A percentile compares a stretch with the other conserved stretches of the same genome.
These are phyloP conservation scores for Cutaneotrichosporon sp. DNA, from an alignment of 1,284 basidiomycete genomes.

Conservation along the genomic window DNA sequence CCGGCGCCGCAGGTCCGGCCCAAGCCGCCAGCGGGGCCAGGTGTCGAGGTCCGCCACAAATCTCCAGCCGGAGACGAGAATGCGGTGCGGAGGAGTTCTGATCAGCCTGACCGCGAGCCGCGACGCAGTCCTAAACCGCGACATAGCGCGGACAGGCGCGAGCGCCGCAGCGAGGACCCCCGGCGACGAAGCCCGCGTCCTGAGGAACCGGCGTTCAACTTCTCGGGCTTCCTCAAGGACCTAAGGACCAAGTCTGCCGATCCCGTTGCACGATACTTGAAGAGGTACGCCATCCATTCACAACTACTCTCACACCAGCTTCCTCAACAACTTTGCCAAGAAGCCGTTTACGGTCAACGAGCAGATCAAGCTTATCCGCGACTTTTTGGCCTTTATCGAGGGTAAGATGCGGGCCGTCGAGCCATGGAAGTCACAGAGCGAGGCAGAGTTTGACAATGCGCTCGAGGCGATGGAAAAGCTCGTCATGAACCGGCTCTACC, in stretches of 20 bases:
- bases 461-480: slow-evolving; percentile 99
- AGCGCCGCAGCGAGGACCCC: neutral
- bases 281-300: slow-evolving; percentile 62
- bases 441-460: slow-evolving; percentile 90
- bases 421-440: slow-evolving; percentile 70
- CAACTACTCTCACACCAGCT: slow-evolving; percentile 58
- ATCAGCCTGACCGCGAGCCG: neutral
- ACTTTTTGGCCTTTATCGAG: slow-evolving; percentile 87
- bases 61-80: neutral
- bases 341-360: slow-evolving; percentile 83
- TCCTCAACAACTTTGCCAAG: slow-evolving; percentile 86
- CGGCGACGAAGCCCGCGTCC: neutral
- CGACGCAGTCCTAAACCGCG: neutral
- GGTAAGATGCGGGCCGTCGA: slow-evolving; percentile 81
- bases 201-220: slow-evolving; percentile 49
- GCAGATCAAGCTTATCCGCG: slow-evolving; percentile 89
- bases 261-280: slow-evolving; percentile 82
- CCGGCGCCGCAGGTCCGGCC: slow-evolving; percentile 21
- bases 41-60: neutral
- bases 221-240: slow-evolving; percentile 73
- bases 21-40: neutral
- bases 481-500: slow-evolving; percentile 96
- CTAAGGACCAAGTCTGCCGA: slow-evolving; percentile 81
- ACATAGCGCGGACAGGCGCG: neutral
- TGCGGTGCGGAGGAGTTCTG: neutral